Conservation (phyloP, 2,329 filamentous ascomycete species). For the Apiospora phragmitis region DNA sequence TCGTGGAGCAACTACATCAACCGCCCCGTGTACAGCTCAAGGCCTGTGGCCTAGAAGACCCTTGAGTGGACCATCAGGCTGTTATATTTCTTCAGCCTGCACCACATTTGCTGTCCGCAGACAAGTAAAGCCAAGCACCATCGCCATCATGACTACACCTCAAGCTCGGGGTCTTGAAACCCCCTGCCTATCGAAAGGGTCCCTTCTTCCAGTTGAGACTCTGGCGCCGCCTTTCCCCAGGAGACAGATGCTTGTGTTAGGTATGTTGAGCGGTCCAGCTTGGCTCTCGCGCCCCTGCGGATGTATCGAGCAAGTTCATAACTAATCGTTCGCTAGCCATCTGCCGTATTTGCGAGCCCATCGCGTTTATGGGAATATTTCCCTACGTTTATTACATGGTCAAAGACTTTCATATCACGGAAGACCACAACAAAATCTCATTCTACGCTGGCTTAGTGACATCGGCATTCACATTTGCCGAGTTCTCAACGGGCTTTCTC, state of each 20-base stretch:
- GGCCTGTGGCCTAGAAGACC: not conserved
- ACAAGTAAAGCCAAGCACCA: not conserved
- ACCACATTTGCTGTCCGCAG: not conserved
- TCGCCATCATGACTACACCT: conserved; percentile 7
- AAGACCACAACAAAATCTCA: conserved; percentile 77
- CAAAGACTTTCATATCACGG: conserved; percentile 81
- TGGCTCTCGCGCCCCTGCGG: not conserved
- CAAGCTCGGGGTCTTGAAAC: not conserved
- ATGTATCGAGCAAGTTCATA: not conserved
- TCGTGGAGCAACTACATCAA: not conserved
- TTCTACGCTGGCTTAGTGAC: conserved; percentile 96
- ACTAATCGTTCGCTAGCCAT: conserved; percentile 57
- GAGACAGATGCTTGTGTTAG: conserved; percentile 38
- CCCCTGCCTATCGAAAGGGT: not conserved
- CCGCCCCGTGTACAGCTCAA: not conserved
- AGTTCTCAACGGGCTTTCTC: conserved; percentile 88
- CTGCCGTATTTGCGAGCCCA: conserved; percentile 96
- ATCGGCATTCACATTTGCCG: conserved; percentile 92
- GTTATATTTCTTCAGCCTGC: not conserved
- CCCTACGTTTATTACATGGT: conserved; percentile 99
- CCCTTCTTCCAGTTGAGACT: not conserved
- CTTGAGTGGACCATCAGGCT: not conserved
- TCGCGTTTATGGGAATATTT: conserved; percentile 99
- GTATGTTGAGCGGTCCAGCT: conserved; percentile 26
- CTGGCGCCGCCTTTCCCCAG: conserved; percentile 33